These are phyloP conservation scores for Rhizoctonia solani DNA, from an alignment of 1,284 basidiomycete genomes.

Conservation along the genomic window DNA sequence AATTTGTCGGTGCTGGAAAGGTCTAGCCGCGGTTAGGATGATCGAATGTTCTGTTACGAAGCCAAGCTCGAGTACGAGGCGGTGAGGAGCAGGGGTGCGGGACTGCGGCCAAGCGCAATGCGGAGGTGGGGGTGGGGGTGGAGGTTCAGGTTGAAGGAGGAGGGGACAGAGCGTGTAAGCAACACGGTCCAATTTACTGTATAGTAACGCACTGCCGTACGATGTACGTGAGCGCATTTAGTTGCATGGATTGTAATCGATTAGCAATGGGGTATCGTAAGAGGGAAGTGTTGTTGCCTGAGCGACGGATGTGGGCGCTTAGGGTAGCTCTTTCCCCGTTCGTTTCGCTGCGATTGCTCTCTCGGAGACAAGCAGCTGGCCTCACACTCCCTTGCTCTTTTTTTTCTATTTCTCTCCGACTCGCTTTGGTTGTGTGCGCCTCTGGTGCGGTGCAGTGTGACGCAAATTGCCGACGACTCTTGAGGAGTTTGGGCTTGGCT, in stretches of 20 bases:
- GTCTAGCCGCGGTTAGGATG: too few species aligned
- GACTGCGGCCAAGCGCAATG: too few species aligned
- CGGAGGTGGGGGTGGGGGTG: too few species aligned
- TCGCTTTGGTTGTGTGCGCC: not conserved
- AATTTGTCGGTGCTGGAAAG: too few species aligned
- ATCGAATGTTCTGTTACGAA: too few species aligned
- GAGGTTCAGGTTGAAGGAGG: too few species aligned
- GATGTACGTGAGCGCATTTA: not conserved
- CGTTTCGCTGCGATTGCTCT: too few species aligned
- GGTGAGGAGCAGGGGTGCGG: too few species aligned
- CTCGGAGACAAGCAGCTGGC: too few species aligned
- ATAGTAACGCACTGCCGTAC: not conserved
- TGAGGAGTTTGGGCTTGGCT: constrained; percentile 32
- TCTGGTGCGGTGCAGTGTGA: not conserved
- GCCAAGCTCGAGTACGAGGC: too few species aligned
- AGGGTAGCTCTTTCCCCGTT: not conserved
- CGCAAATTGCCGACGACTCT: constrained; percentile 10
- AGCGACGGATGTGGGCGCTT: not conserved
- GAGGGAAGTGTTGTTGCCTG: constrained; percentile 13
- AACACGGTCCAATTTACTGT: too few species aligned
- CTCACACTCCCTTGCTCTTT: not conserved
- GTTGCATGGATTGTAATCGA: constrained; percentile 5
- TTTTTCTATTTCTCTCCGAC: not conserved
- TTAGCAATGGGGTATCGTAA: constrained; percentile 10
- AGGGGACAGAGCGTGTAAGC: too few species aligned